Evolutionary conservation across 202 grass and related monocot genomes (phyloP).

Genomic region (Setaria viridis): DNA sequence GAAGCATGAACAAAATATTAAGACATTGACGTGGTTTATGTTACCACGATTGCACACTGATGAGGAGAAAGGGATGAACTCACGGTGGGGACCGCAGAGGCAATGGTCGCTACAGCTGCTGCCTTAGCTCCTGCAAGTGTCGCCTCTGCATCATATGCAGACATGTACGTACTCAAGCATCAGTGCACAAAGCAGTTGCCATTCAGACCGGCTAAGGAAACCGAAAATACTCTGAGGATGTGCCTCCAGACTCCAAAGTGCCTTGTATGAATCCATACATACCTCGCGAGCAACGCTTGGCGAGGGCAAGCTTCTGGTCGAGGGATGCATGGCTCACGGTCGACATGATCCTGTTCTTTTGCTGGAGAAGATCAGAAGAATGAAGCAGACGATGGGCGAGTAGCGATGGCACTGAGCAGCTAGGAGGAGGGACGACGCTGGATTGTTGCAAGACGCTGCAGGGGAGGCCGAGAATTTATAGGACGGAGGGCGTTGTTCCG

Average conservation of each 20-base stretch:
- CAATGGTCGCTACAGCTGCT: conserved; percentile 59
- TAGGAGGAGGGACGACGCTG: neutral
- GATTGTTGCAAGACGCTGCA: neutral
- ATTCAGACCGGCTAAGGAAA: too few species aligned
- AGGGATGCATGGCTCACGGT: conserved; percentile 56
- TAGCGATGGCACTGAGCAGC: neutral
- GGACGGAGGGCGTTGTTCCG: neutral
- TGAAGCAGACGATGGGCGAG: neutral
- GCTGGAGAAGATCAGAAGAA: neutral
- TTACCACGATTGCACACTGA: too few species aligned
- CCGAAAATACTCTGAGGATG: too few species aligned
- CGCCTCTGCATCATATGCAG: conserved; percentile 47
- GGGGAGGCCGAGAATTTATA: conserved; percentile 17
- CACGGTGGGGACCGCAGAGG: conserved; percentile 61
- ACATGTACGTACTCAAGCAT: neutral
- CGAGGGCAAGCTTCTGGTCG: conserved; percentile 71
- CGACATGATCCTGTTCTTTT: conserved; percentile 30
- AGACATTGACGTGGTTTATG: too few species aligned
- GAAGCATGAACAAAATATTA: neutral
- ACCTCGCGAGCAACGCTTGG: conserved; percentile 68
- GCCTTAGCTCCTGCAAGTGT: conserved; percentile 61
- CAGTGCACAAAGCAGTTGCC: neutral
- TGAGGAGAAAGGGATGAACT: neutral
- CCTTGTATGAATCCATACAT: neutral
- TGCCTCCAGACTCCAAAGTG: too few species aligned